phyloP scores from a whole-genome alignment of 2,329 filamentous ascomycete species.

The Rhynchosporium agropyri region DNA sequence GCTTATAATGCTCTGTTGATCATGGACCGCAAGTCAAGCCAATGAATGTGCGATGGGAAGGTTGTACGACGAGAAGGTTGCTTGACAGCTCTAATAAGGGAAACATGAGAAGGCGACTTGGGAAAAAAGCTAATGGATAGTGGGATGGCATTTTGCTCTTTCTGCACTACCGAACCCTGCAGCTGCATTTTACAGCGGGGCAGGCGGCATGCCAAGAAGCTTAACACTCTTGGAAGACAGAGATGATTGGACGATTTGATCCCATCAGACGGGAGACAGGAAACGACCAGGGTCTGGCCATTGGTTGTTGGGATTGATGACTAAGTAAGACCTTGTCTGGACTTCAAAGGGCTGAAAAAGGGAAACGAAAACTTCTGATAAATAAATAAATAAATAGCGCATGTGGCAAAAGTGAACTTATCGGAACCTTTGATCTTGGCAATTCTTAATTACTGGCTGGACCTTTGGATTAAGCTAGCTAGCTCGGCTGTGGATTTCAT shows the following conservation, averaged over 20 bases:
- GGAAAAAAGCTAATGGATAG: not conserved
- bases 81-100: not conserved
- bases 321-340: too few species aligned
- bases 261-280: slow-evolving; percentile 3
- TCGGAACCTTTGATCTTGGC: too few species aligned
- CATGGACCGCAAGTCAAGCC: slow-evolving; percentile 25
- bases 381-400: too few species aligned
- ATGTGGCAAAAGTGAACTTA: too few species aligned
- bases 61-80: slow-evolving; percentile 9
- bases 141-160: slow-evolving; percentile 12
- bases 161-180: slow-evolving; percentile 5
- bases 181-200: slow-evolving; percentile 4
- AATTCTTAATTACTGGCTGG: too few species aligned
- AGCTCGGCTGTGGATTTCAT: too few species aligned
- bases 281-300: slow-evolving; percentile 4
- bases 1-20: slow-evolving; percentile 27
- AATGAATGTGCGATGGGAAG: slow-evolving; percentile 12
- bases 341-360: too few species aligned
- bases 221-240: not conserved
- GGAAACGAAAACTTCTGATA: too few species aligned
- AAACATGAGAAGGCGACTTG: slow-evolving; percentile 1
- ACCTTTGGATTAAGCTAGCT: too few species aligned
- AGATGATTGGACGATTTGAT: not conserved
- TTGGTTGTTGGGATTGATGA: too few species aligned
- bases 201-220: slow-evolving; percentile 2